Evolutionary conservation across 169 alveolate genomes (phyloP).

Genomic region (Plasmodium vinckei): DNA sequence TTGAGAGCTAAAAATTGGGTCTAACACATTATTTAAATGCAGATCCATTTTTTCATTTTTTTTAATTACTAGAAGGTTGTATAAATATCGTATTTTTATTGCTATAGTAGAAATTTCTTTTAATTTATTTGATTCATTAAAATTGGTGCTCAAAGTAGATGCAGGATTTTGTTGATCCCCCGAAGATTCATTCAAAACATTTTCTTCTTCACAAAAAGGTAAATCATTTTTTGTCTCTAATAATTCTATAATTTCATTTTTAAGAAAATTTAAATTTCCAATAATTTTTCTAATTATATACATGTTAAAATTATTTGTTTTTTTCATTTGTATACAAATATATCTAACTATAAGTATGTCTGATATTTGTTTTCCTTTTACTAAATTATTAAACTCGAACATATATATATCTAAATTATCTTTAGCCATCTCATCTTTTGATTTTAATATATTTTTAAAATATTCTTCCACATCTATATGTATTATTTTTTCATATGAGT

Average conservation of each 20-base stretch:
- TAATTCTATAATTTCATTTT: neutral
- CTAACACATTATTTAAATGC: neutral
- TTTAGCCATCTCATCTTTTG: neutral
- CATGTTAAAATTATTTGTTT: slow-evolving; percentile 32
- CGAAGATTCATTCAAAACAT: neutral
- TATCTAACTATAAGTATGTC: slow-evolving; percentile 51
- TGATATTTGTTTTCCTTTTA: slow-evolving; percentile 31
- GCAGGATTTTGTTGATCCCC: neutral
- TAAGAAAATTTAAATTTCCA: neutral
- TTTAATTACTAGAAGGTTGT: slow-evolving; percentile 31
- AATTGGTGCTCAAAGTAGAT: neutral
- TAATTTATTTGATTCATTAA: neutral
- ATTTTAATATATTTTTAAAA: slow-evolving; percentile 9
- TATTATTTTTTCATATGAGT: slow-evolving; percentile 18
- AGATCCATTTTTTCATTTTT: neutral
- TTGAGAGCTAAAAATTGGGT: slow-evolving; percentile 2
- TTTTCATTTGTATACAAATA: slow-evolving; percentile 41
- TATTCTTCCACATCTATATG: slow-evolving; percentile 48
- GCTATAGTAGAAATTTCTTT: neutral
- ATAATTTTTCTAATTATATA: slow-evolving; percentile 28
- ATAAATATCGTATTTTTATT: slow-evolving; percentile 27
- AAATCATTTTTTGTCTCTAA: neutral
- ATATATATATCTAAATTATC: slow-evolving; percentile 17
- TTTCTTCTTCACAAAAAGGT: neutral
- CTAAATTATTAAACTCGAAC: slow-evolving; percentile 28